These are phyloP conservation scores for Spirogloea muscicola DNA, from an alignment of 139 green algal genomes.

Conservation along the genomic window DNA sequence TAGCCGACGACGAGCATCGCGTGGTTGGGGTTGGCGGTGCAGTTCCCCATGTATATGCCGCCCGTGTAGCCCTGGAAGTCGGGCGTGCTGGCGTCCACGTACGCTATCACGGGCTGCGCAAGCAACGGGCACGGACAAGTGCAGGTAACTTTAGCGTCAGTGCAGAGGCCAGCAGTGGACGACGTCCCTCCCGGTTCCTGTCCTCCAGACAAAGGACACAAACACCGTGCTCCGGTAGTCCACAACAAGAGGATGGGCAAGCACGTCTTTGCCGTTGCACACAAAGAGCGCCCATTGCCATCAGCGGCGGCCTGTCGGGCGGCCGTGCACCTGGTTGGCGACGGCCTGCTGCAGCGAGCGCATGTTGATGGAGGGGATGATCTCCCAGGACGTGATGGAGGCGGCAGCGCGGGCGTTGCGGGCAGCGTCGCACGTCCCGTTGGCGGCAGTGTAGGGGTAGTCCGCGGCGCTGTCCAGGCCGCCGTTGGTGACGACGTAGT, in stretches of 20 bases:
- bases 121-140: too few species aligned
- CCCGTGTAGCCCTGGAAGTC: constrained; percentile 80
- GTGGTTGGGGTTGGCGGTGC: constrained; percentile 10
- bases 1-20: constrained; percentile 58
- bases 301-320: constrained; percentile 85
- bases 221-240: too few species aligned
- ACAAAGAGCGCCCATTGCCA: too few species aligned
- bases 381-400: constrained; percentile 9
- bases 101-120: too few species aligned
- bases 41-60: constrained; percentile 43
- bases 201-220: too few species aligned
- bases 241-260: too few species aligned
- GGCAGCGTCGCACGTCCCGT: constrained; percentile 5
- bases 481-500: constrained; percentile 15
- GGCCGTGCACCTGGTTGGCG: constrained; percentile 62
- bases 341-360: constrained; percentile 8
- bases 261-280: too few species aligned
- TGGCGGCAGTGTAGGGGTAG: neutral
- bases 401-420: too few species aligned
- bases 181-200: too few species aligned
- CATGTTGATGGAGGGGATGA: neutral
- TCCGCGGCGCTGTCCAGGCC: neutral
- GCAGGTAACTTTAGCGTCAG: too few species aligned
- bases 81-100: too few species aligned
- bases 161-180: too few species aligned